Base-by-base conservation (phyloP, 306 rosid genomes). In the Argentina anserina region DNA sequence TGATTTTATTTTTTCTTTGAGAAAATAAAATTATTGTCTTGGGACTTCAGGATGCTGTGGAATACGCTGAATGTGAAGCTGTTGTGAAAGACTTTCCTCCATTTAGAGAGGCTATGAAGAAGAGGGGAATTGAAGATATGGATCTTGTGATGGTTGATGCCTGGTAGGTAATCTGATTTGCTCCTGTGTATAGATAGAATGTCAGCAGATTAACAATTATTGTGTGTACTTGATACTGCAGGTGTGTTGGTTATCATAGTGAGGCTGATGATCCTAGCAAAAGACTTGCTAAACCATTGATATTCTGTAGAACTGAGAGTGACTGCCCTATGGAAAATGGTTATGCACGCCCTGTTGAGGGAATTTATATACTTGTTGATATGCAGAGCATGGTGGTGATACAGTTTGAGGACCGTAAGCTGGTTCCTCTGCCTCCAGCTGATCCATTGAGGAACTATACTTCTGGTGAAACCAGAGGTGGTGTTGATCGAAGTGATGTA, bases 291-390 rank as follows among this genome's bases (percentile, higher is more conserved):
- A 92, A 88, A 80, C 98, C 98, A 43, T 84, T 92, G 78, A 80
- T 92, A 67, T 92, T 90, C 81, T 90, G 98, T 75, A 87, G 89
- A 84, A 85, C 89, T 63, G 98, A 92, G 89, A 92, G 98, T 62
- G 98, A 92, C 82, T 88, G 98, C 52, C 98, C 98, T 26, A 90
- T 92, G 96, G 98, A 92, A 81, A 92, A 92, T 81, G 98, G 98
- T 63, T 92, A 92, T 26, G 96, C 98, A 17, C 92, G 96, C 77
- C 98, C 98, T 66, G 91, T 92, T 64, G 98, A 92, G 84, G 98
- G 98, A 64, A 85, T 90, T 71, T 68, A 70, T 80, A 84, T 90
- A 37, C 92, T 92, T 65, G 95, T 92, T 74, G 98, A 90, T 81
- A 85, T 92, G 96, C 98, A 87, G 83, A 92, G 89, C 82, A 92